Conservation (phyloP, 2,329 filamentous ascomycete genomes). For the Aureobasidium sp. region DNA sequence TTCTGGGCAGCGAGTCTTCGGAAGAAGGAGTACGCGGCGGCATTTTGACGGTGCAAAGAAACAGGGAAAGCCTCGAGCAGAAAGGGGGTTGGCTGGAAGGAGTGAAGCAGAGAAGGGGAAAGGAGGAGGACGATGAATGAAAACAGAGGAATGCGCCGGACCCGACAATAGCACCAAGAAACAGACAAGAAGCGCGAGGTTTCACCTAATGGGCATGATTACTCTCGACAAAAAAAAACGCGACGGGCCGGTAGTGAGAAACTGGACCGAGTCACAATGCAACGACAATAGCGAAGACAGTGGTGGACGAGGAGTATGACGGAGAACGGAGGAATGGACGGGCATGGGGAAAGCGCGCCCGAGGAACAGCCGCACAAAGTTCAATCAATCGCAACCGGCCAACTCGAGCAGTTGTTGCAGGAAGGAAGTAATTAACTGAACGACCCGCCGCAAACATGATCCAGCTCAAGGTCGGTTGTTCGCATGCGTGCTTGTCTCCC, state of each 20-base stretch:
- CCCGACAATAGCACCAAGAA: conserved; percentile 8
- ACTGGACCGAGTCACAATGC: neutral
- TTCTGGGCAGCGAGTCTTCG: conserved; percentile 44
- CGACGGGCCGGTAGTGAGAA: neutral
- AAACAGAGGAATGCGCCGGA: conserved; percentile 12
- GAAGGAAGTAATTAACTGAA: neutral
- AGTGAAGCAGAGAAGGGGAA: neutral
- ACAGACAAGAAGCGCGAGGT: neutral
- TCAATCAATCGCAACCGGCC: neutral
- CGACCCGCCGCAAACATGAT: conserved; percentile 57
- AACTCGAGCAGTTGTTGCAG: neutral
- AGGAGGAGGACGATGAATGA: neutral
- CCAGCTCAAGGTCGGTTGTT: conserved; percentile 38
- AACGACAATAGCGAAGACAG: conserved; percentile 2
- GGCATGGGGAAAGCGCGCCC: neutral
- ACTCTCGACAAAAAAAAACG: neutral
- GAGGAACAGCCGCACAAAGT: neutral
- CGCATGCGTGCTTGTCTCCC: neutral
- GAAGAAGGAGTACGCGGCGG: conserved; percentile 28
- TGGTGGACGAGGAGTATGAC: neutral
- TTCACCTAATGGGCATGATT: conserved; percentile 9
- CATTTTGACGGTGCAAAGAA: neutral
- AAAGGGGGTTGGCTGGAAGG: neutral
- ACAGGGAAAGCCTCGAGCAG: neutral
- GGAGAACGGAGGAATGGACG: neutral